Percentiles rank a stretch among this genome's conserved stretches.
These are phyloP conservation scores for Flaveria robusta DNA, from an alignment of 129 eudicot genomes.

Conservation along the genomic window DNA sequence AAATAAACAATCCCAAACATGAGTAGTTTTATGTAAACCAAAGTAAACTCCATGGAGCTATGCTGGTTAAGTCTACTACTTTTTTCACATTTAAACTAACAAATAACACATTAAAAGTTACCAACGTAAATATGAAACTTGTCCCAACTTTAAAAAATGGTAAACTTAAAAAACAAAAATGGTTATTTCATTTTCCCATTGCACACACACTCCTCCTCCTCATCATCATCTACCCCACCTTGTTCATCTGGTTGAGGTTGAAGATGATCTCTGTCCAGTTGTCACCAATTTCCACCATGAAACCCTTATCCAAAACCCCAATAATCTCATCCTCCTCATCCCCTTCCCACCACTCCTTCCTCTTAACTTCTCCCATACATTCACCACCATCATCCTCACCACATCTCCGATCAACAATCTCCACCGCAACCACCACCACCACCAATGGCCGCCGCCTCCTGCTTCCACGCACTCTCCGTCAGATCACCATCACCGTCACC, in stretches of 20 bases:
- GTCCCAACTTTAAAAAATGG: too few relatives aligned
- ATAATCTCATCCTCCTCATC: conserved; percentile 53
- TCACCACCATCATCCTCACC: not conserved
- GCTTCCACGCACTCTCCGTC: conserved; percentile 66
- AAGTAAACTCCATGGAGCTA: too few relatives aligned
- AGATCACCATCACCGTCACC: conserved; percentile 17
- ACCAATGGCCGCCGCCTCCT: conserved; percentile 84
- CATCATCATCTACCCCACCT: conserved; percentile 12
- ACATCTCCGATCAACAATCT: not conserved
- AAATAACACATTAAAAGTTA: too few relatives aligned
- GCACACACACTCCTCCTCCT: too few relatives aligned
- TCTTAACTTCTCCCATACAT: conserved; percentile 35
- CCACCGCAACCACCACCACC: not conserved
- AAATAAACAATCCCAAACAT: too few relatives aligned
- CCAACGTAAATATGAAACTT: too few relatives aligned
- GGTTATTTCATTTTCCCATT: too few relatives aligned
- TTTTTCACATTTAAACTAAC: too few relatives aligned
- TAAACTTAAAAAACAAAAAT: too few relatives aligned
- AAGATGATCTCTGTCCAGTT: conserved; percentile 34
- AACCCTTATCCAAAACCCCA: conserved; percentile 39
- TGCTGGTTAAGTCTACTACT: too few relatives aligned
- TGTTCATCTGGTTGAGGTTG: conserved; percentile 5
- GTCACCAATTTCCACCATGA: conserved; percentile 31
- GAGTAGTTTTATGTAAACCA: too few relatives aligned
- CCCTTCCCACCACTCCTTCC: conserved; percentile 49